Base-by-base conservation (phyloP, 2,329 filamentous ascomycete species). In the Diaporthe batatas region DNA sequence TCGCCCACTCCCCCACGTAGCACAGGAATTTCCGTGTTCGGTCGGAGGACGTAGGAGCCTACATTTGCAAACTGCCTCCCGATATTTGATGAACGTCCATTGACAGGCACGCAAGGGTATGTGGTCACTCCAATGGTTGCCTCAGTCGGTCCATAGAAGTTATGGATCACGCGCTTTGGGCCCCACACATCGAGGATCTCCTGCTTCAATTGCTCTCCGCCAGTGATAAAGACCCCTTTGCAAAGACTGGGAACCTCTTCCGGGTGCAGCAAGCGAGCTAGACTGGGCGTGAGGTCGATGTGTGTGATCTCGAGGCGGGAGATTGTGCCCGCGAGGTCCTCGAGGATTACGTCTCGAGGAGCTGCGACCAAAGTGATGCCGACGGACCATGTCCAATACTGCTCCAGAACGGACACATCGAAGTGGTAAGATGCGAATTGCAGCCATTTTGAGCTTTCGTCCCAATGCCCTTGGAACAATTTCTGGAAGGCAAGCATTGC, bases 371-470 rank as follows among this genome's bases (percentile, higher is more conserved):
- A 88, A 5, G 93, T 92, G 34, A 98, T 95, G 1, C 95, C 95
- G 0, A 96, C 93, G 36, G 92, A 94, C 95, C 95, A 98, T 72
- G 92, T 96, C 94, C 94, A 98, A 80, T 96, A 98, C 78, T 98
- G 95, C 79, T 98, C 95, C 0, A 98, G 86, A 0, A 98, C 93
- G 1, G 94, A 96, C 5, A 98, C 95, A 77, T 98, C 96, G 74
- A 98, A 98, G 81, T 98, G 96, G 72, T 98, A 94, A 0, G 94
- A 95, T 1, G 96, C 96, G 79, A 98, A 98, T 79, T 98, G 96
- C 0, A 98, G 86, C 92, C 94, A 98, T 72, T 93, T 90, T 0
- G 95, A 97, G 0, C 88, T 79, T 0, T 85, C 78, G 53, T 92
- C 87, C 93, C 94, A 97, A 77, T 94, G 92, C 0, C 88, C 90